These are phyloP conservation scores for Gentiana macrophylla DNA, from an alignment of 257 asterid genomes.

Conservation along the genomic window DNA sequence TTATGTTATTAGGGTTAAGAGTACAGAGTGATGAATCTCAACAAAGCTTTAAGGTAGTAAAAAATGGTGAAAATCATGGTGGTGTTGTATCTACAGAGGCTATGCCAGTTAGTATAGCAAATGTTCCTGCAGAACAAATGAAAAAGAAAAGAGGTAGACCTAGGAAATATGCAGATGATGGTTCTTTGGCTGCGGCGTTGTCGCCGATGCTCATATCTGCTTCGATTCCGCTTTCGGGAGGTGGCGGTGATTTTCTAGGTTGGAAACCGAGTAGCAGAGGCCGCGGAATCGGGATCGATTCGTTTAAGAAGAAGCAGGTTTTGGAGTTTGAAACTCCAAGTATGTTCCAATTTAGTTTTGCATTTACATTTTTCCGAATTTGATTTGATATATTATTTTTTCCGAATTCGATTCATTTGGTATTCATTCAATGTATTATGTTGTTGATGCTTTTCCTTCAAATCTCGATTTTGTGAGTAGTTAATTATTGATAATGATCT, in stretches of 20 bases:
- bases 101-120: constrained; percentile 17
- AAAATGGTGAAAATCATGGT: constrained; percentile 36
- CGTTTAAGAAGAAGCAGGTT: constrained; percentile 66
- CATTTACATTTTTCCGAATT: too few relatives aligned
- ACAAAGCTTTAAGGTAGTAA: constrained; percentile 47
- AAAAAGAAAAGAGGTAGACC: constrained; percentile 94
- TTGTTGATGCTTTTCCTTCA: background rate
- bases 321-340: constrained; percentile 53
- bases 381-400: too few relatives aligned
- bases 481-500: constrained; percentile 34
- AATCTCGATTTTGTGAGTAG: too few relatives aligned
- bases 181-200: constrained; percentile 42
- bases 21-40: constrained; percentile 43
- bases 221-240: constrained; percentile 71
- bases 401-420: too few relatives aligned
- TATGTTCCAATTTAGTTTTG: too few relatives aligned
- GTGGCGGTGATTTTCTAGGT: constrained; percentile 31
- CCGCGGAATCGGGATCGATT: constrained; percentile 19
- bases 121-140: constrained; percentile 22
- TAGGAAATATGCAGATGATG: constrained; percentile 65
- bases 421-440: too few relatives aligned
- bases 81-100: constrained; percentile 28
- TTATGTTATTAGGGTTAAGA: constrained; percentile 40
- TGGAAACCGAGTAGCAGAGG: constrained; percentile 46
- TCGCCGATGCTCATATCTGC: constrained; percentile 98